Conservation (phyloP, 371 early-diverging fungal genomes). For the Mortierella sp. region DNA sequence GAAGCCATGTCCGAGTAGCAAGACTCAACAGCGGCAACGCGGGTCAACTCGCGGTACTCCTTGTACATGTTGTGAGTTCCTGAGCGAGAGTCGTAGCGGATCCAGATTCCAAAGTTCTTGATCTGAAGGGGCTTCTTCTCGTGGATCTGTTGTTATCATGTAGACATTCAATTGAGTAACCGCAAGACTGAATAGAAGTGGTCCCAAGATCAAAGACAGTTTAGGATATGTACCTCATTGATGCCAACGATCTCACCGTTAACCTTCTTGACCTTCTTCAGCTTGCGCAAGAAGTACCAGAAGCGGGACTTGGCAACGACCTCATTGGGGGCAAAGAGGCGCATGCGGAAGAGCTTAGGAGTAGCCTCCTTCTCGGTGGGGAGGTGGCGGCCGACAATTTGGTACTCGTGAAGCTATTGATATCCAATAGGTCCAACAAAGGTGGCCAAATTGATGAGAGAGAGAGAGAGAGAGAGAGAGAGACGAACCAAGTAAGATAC, state of each 20-base stretch:
- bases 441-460: conserved; percentile 21
- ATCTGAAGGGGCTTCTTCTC: conserved; percentile 94
- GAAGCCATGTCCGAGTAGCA: conserved; percentile 99
- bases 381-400: conserved; percentile 94
- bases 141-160: conserved; percentile 76
- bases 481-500: conserved; percentile 55
- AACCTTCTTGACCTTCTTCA: conserved; percentile 99
- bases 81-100: conserved; percentile 99
- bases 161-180: neutral
- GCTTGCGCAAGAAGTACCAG: conserved; percentile 99
- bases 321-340: conserved; percentile 98
- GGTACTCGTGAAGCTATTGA: conserved; percentile 76
- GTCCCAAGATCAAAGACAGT: neutral
- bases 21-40: conserved; percentile 93
- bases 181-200: neutral
- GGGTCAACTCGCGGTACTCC: conserved; percentile 99
- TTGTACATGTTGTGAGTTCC: conserved; percentile 99
- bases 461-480: conserved; percentile 7
- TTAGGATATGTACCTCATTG: conserved; percentile 78
- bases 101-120: conserved; percentile 99
- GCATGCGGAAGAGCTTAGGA: conserved; percentile 99
- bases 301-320: conserved; percentile 99
- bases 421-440: conserved; percentile 31
- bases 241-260: conserved; percentile 97
- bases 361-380: conserved; percentile 90